Conservation (phyloP, 192 early-diverging fungal genomes). For the Backusella tuberculispora region DNA sequence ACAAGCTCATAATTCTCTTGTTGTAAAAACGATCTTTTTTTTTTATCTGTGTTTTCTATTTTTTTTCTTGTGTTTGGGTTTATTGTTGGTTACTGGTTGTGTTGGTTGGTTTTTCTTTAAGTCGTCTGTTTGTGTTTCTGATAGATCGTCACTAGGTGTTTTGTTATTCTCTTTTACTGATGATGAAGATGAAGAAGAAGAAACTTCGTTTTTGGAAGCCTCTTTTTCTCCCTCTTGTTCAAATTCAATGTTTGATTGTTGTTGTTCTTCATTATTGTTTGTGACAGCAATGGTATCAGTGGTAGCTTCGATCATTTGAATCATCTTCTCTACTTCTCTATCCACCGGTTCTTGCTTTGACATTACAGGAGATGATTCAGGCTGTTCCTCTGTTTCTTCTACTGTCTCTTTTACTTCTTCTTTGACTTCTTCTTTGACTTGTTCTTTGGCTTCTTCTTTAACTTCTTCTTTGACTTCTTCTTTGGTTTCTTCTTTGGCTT, state of each 20-base stretch:
- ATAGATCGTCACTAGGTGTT: not conserved
- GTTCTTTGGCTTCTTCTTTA: not conserved
- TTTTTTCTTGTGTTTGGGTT: slow-evolving; percentile 11
- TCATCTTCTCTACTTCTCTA: not conserved
- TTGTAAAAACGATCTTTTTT: too few species aligned
- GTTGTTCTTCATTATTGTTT: not conserved
- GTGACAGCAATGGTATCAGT: not conserved
- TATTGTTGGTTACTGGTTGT: not conserved
- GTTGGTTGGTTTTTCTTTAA: not conserved
- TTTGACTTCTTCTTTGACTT: not conserved
- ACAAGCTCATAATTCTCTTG: too few species aligned
- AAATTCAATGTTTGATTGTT: not conserved
- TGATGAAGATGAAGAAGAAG: too few species aligned
- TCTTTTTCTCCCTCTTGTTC: not conserved
- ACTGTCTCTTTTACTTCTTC: not conserved
- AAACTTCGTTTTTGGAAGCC: not conserved
- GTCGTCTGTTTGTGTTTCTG: not conserved
- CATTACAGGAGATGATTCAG: slow-evolving; percentile 4
- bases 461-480: not conserved
- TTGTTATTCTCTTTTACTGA: not conserved
- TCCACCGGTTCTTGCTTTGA: not conserved
- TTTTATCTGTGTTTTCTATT: not conserved
- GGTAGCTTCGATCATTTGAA: not conserved
- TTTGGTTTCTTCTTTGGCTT: too few species aligned
- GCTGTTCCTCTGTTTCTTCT: not conserved